Evolutionary conservation across 495 filamentous ascomycete genomes (phyloP), one percentile per base, ranked within the genome.

Genomic region (Xylaria grammica): DNA sequence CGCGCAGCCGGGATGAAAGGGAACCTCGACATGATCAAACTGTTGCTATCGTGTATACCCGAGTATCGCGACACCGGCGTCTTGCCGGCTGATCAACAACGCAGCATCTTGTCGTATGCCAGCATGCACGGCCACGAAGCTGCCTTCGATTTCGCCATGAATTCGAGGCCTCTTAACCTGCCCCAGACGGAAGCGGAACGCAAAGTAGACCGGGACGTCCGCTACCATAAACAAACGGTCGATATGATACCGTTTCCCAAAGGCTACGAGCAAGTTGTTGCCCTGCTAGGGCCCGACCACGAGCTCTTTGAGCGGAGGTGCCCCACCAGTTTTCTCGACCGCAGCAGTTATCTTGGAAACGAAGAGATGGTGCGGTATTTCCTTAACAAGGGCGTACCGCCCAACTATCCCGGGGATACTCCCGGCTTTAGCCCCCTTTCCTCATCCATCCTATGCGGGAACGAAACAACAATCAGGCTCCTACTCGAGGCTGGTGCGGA

Each of bases 401-500:
- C 36, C 34, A 30, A 56, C 30, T 29, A 27, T 11, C 26, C 11
- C 36, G 9, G 1, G 27, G 0, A 10, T 27, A 1, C 0, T 1
- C 8, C 0, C 1, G 19, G 1, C 1, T 4, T 3, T 27, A 29
- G 0, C 22, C 53, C 53, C 24, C 53, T 56, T 26, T 0, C 17
- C 4, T 29, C 53, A 24, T 34, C 53, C 26, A 19, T 44, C 10
- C 3, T 5, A 17, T 0, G 8, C 13, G 20, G 15, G 4, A 42
- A 29, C 5, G 36, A 56, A 56, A n/a, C 34, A 27, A 56, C 44
- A 3, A 4, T 56, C 36, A 44, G 22, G 15, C 6, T 56, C 4
- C 53, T 56, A 29, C 36, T 56, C 29, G 53, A 56, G 0, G 53
- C 53, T n/a, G 53, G 53, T 9, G 53, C 53, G 27, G 53, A 56